Conservation (phyloP, 768 basidiomycete genomes). For the Tulasnella sp. region DNA sequence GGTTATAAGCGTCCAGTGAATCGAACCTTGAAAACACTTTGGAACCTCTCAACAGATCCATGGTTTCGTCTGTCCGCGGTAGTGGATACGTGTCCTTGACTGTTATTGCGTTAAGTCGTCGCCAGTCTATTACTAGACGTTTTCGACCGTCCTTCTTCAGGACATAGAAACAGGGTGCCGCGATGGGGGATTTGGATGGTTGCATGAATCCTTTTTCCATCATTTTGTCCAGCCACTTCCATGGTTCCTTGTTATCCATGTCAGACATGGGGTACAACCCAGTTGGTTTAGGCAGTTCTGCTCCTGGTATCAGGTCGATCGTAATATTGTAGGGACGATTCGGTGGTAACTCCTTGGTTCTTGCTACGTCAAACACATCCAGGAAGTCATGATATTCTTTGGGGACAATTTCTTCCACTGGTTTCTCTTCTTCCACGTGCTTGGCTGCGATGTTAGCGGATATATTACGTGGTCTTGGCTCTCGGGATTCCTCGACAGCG, state of each 20-base stretch:
- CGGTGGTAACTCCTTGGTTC: slow-evolving; percentile 39
- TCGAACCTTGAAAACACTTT: slow-evolving; percentile 14
- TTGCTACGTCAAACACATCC: slow-evolving; percentile 36
- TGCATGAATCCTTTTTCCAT: slow-evolving; percentile 42
- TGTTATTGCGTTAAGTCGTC: not conserved
- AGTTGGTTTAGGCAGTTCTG: slow-evolving; percentile 34
- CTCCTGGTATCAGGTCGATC: slow-evolving; percentile 40
- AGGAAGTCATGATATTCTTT: slow-evolving; percentile 38
- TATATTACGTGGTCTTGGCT: not conserved
- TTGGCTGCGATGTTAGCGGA: not conserved
- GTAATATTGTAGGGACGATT: slow-evolving; percentile 42
- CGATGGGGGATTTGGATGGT: slow-evolving; percentile 34
- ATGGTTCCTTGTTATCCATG: slow-evolving; percentile 39
- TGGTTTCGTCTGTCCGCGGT: slow-evolving; percentile 29
- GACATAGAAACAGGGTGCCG: slow-evolving; percentile 22
- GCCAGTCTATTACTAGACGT: not conserved
- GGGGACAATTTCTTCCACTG: slow-evolving; percentile 32
- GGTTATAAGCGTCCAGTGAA: slow-evolving; percentile 20
- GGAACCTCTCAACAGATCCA: not conserved
- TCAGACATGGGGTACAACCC: slow-evolving; percentile 41
- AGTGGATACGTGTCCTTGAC: slow-evolving; percentile 1
- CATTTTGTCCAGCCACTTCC: slow-evolving; percentile 41
- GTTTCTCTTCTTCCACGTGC: not conserved
- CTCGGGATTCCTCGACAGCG: not conserved
- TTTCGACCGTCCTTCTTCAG: slow-evolving; percentile 27